Conservation (phyloP, 2,329 filamentous ascomycete genomes). For the Proliferodiscus dingleyae region DNA sequence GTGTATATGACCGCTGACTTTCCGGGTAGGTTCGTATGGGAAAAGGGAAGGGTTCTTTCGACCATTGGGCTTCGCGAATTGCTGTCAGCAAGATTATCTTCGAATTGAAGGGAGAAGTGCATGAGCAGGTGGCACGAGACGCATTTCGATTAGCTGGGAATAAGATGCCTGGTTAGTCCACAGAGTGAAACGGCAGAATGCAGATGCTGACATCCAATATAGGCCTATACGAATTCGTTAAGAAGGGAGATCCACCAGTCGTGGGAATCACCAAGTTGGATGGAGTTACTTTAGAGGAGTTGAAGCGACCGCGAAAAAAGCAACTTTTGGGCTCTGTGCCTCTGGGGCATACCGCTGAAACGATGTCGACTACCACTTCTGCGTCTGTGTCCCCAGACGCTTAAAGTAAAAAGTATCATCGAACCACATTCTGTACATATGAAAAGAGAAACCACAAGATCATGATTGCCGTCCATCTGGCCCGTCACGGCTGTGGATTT, state of each 20-base stretch:
- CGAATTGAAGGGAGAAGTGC: conserved; percentile 83
- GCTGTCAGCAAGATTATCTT: conserved; percentile 89
- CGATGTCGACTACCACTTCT: conserved; percentile 18
- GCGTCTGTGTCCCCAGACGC: conserved; percentile 25
- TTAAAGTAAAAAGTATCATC: too few relatives aligned
- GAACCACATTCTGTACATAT: too few relatives aligned
- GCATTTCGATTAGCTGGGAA: conserved; percentile 91
- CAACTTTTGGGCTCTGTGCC: conserved; percentile 24
- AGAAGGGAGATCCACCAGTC: conserved; percentile 81
- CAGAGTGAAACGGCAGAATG: background rate
- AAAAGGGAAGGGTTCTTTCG: conserved; percentile 96
- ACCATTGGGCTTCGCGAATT: conserved; percentile 90
- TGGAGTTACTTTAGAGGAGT: conserved; percentile 73
- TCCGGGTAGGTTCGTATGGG: conserved; percentile 78
- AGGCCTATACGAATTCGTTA: conserved; percentile 90
- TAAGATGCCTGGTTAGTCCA: conserved; percentile 77
- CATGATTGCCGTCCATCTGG: too few relatives aligned
- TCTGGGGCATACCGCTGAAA: conserved; percentile 13
- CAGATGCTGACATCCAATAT: conserved; percentile 22
- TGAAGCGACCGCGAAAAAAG: conserved; percentile 70
- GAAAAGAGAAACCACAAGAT: too few relatives aligned
- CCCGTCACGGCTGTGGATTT: too few relatives aligned
- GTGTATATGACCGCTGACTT: conserved; percentile 7
- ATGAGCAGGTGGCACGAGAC: conserved; percentile 92
- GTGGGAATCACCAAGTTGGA: conserved; percentile 89